phyloP scores from a whole-genome alignment of 176 grass and related monocot species.

The Pontederia paniculata region DNA sequence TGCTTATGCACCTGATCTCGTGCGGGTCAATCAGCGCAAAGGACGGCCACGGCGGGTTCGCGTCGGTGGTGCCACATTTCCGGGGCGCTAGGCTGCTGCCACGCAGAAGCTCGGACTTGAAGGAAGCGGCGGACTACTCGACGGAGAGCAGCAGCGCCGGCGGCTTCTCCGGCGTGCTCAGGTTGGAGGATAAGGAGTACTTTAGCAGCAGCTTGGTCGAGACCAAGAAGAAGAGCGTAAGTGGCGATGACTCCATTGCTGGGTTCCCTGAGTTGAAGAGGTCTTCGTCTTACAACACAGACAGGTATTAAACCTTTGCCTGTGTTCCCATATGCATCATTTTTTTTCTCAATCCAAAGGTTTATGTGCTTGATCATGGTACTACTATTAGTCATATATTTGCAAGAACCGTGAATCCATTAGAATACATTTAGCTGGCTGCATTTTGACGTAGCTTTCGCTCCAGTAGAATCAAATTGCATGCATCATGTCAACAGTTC shows the following conservation, averaged over 20 bases:
- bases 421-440: too few species aligned
- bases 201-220: constrained; percentile 65
- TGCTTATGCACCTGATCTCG: constrained; percentile 78
- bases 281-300: constrained; percentile 59
- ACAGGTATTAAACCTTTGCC: constrained; percentile 16
- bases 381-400: too few species aligned
- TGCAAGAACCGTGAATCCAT: too few species aligned
- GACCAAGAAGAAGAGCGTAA: constrained; percentile 16
- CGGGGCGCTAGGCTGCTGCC: constrained; percentile 7
- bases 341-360: too few species aligned
- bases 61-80: background rate
- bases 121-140: constrained; percentile 6
- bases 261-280: constrained; percentile 32
- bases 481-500: too few species aligned
- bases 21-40: constrained; percentile 44
- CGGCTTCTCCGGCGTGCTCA: background rate
- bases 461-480: too few species aligned
- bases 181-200: constrained; percentile 38
- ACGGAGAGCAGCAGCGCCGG: constrained; percentile 4
- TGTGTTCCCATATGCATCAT: too few species aligned
- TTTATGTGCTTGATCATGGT: too few species aligned
- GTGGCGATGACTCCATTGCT: background rate
- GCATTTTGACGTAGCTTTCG: too few species aligned
- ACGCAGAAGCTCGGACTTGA: constrained; percentile 26
- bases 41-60: background rate